Conservation (phyloP, 1,139 yeast genomes). For the Kodamaea sp. region DNA sequence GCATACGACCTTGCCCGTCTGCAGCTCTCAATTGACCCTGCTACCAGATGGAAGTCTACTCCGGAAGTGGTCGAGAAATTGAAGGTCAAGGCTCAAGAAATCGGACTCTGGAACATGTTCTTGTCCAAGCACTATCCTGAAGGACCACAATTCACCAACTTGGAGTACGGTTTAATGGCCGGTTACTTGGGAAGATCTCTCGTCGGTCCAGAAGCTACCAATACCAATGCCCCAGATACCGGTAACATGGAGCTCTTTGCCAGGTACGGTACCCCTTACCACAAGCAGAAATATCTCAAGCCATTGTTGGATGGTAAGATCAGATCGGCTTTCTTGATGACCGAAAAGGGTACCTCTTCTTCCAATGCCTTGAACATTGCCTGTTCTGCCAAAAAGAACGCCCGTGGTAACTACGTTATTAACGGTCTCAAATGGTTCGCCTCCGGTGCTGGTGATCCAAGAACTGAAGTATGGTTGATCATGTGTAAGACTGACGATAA, state of each 20-base stretch:
- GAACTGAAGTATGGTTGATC: constrained; percentile 62
- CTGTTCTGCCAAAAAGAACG: constrained; percentile 46
- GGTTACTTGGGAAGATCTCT: constrained; percentile 61
- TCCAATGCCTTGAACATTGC: constrained; percentile 70
- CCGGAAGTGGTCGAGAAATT: constrained; percentile 56
- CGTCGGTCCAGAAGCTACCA: constrained; percentile 64
- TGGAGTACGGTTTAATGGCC: constrained; percentile 73
- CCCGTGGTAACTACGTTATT: constrained; percentile 52
- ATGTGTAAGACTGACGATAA: constrained; percentile 60
- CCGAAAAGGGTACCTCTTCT: constrained; percentile 66
- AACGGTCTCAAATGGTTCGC: constrained; percentile 79
- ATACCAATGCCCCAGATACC: constrained; percentile 71
- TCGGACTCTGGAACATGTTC: constrained; percentile 69
- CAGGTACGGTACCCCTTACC: constrained; percentile 54
- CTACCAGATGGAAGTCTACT: constrained; percentile 48
- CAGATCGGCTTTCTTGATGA: constrained; percentile 71
- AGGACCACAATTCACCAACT: constrained; percentile 64
- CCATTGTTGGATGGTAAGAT: constrained; percentile 62
- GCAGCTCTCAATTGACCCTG: constrained; percentile 44
- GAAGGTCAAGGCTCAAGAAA: constrained; percentile 54
- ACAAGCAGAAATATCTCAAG: constrained; percentile 53
- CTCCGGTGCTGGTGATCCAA: constrained; percentile 74
- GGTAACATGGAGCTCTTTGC: constrained; percentile 75
- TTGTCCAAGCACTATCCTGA: constrained; percentile 57
- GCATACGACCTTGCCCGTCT: constrained; percentile 48